Conservation (phyloP, 306 rosid species). For the Heteromeles arbutifolia region DNA sequence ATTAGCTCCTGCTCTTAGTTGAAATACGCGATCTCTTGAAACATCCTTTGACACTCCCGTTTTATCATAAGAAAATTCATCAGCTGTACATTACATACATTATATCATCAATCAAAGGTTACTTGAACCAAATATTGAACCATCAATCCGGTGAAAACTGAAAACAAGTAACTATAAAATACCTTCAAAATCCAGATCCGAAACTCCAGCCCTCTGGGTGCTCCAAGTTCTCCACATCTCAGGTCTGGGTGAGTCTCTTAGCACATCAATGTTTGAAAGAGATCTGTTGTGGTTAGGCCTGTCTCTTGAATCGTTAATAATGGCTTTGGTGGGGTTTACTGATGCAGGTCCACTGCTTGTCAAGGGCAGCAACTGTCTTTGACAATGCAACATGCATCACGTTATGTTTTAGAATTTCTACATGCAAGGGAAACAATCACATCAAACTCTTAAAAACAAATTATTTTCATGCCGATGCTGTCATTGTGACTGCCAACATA, state of each 20-base stretch:
- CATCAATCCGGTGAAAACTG: neutral
- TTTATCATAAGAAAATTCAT: constrained; percentile 43
- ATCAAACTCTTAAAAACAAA: constrained; percentile 1
- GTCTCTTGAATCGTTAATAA: constrained; percentile 23
- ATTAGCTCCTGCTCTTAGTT: constrained; percentile 18
- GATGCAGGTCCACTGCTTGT: constrained; percentile 37
- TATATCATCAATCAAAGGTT: constrained; percentile 16
- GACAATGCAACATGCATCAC: constrained; percentile 39
- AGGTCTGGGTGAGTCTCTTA: constrained; percentile 28
- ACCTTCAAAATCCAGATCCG: constrained; percentile 58
- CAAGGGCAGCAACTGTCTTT: constrained; percentile 49
- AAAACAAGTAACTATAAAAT: constrained; percentile 11
- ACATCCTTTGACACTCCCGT: constrained; percentile 22
- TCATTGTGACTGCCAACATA: neutral
- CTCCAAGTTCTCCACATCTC: constrained; percentile 71
- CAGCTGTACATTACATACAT: constrained; percentile 31
- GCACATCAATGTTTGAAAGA: constrained; percentile 27
- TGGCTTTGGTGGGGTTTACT: constrained; percentile 20
- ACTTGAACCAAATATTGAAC: constrained; percentile 11
- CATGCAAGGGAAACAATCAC: constrained; percentile 15
- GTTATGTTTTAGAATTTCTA: constrained; percentile 33
- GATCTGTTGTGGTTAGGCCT: constrained; percentile 28
- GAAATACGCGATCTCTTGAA: constrained; percentile 28
- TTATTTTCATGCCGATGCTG: neutral
- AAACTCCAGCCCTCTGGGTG: constrained; percentile 48